These are phyloP conservation scores for Nemania bipapillata DNA, from an alignment of 2,329 filamentous ascomycete species.

Conservation along the genomic window DNA sequence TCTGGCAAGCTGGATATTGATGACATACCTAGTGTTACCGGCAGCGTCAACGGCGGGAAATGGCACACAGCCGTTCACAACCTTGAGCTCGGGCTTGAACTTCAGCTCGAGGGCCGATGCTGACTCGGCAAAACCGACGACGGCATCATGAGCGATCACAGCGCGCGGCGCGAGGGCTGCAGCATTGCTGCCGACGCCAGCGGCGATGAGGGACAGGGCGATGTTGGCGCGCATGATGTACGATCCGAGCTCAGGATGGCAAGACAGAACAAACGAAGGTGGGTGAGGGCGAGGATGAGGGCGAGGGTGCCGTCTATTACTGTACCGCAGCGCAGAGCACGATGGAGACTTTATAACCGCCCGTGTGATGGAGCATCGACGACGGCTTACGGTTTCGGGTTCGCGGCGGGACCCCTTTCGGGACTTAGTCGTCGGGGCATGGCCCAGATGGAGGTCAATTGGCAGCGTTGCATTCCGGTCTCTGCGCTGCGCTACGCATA, in stretches of 20 bases:
- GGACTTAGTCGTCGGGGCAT: conserved; percentile 15
- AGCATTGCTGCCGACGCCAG: conserved; percentile 31
- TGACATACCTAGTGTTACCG: conserved; percentile 52
- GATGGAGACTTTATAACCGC: conserved; percentile 16
- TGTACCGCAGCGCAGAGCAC: background rate
- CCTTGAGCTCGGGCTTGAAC: conserved; percentile 64
- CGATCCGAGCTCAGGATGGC: background rate
- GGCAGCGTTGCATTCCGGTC: conserved; percentile 4
- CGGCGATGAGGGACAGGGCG: conserved; percentile 28
- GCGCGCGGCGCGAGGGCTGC: conserved; percentile 41
- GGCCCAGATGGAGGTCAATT: conserved; percentile 11
- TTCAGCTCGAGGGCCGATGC: conserved; percentile 60
- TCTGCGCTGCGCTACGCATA: background rate
- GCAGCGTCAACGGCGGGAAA: conserved; percentile 66
- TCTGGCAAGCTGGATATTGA: background rate
- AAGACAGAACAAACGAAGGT: too few species aligned
- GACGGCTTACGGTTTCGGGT: conserved; percentile 2
- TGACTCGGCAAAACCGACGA: conserved; percentile 65
- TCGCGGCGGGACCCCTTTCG: conserved; percentile 12
- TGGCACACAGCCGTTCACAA: conserved; percentile 67
- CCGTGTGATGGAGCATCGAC: conserved; percentile 6
- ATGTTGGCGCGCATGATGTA: conserved; percentile 37
- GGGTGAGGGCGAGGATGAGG: background rate
- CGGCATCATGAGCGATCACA: conserved; percentile 47
- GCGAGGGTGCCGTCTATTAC: background rate